These are phyloP conservation scores for Aspergillus proliferans DNA, from an alignment of 2,329 filamentous ascomycete genomes.

Conservation along the genomic window DNA sequence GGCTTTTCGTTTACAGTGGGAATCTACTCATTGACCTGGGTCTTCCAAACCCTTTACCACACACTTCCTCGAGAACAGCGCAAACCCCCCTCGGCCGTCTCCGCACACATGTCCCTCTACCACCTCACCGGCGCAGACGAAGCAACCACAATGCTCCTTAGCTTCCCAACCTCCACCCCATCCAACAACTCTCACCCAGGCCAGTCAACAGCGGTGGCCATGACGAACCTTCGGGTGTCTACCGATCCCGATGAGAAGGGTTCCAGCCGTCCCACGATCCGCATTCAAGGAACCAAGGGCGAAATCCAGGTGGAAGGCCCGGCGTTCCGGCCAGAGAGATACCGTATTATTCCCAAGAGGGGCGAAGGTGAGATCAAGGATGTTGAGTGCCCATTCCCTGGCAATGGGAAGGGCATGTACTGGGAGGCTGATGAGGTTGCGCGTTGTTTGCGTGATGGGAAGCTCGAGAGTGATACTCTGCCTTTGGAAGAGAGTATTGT, in stretches of 20 bases:
- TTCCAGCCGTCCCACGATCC: constrained; percentile 60
- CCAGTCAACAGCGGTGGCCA: constrained; percentile 65
- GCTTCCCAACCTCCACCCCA: constrained; percentile 58
- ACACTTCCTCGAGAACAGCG: constrained; percentile 60
- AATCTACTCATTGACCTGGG: constrained; percentile 84
- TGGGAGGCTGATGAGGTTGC: constrained; percentile 80
- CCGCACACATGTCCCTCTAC: constrained; percentile 66
- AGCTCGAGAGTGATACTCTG: constrained; percentile 65
- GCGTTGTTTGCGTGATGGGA: constrained; percentile 67
- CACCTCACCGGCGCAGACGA: constrained; percentile 68
- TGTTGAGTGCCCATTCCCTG: constrained; percentile 42
- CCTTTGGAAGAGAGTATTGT: constrained; percentile 70
- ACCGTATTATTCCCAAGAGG: constrained; percentile 55
- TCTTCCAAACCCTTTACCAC: constrained; percentile 84
- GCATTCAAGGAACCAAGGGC: constrained; percentile 72
- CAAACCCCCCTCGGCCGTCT: constrained; percentile 58
- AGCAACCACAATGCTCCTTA: constrained; percentile 68
- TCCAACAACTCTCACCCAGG: constrained; percentile 31
- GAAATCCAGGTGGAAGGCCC: constrained; percentile 75
- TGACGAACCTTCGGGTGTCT: constrained; percentile 57
- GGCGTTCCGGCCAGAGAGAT: constrained; percentile 62
- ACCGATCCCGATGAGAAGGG: constrained; percentile 57
- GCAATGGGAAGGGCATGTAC: constrained; percentile 74
- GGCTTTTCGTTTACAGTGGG: constrained; percentile 48
- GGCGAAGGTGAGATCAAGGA: constrained; percentile 41